Evolutionary conservation across 805 yeast genomes (phyloP), one percentile per base, ranked within the genome.

Genomic region (Lachancea meyersii): DNA sequence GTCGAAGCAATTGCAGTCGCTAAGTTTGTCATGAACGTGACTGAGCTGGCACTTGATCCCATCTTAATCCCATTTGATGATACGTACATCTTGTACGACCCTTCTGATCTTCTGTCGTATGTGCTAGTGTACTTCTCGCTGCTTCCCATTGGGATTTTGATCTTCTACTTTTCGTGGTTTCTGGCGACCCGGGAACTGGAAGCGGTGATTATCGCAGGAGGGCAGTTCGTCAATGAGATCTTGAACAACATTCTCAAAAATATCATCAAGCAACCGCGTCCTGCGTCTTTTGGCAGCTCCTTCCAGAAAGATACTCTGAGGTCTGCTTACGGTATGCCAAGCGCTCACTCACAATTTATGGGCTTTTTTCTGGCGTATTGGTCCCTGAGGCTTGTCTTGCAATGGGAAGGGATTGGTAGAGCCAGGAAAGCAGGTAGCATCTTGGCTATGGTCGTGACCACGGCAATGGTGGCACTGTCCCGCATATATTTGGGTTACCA

Each of bases 271-370:
- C 85, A 84, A 55, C 82, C 86, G 18, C 71, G 98, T 48, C 98
- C 98, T 0, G 50, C 53, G n/a, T 48, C 48, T 21, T 61, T 68
- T 37, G 63, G 60, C 5, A 63, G 62, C 5, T 48, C 57, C 3
- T 58, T 68, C 35, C 70, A 67, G 37, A 60, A 58, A 34, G 60
- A 58, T 31, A 61, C 77, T 52, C 20, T 71, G 34, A 62, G 77
- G 45, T 71, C 83, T 48, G 80, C 83, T 1, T 88, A 82, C 60
- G 98, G 98, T 0, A 91, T 91, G 97, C 98, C 98, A 0, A 80
- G 89, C 41, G 96, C 98, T 1, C 98, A 91, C 63, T 79, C 96
- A 0, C 98, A 91, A 65, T 93, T 89, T 62, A 84, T 91, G 88
- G 94, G 95, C 2, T 93, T 79, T 58, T 79, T 83, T 49, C 73